phyloP scores from a whole-genome alignment of 305 asterid genomes.

The Rubia peregrina region DNA sequence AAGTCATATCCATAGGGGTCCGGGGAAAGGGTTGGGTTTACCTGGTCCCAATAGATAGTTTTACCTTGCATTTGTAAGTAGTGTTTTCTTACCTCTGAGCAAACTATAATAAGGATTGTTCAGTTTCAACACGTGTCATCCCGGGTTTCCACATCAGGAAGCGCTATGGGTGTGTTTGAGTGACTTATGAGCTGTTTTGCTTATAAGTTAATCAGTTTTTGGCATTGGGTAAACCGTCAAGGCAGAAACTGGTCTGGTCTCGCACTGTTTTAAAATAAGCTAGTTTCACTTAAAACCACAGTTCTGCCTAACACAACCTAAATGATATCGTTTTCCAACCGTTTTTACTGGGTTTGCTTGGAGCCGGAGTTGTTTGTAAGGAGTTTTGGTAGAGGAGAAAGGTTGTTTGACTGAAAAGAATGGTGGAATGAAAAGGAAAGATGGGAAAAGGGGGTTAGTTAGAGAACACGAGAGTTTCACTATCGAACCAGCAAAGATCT shows the following conservation, averaged over 20 bases:
- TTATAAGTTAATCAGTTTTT: no score
- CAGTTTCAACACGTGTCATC: no score
- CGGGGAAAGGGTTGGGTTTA: background rate
- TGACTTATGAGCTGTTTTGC: no score
- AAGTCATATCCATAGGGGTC: background rate
- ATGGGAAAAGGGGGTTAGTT: conserved; percentile 18
- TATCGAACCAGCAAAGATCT: conserved; percentile 28
- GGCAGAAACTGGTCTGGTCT: no score
- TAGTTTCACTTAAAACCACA: background rate
- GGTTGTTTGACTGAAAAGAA: background rate
- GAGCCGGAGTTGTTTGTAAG: background rate
- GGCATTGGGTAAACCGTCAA: no score
- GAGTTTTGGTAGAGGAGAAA: background rate
- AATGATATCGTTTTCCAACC: no score
- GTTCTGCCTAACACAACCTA: background rate
- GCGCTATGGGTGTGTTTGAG: no score
- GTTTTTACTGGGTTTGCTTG: background rate
- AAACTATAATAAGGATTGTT: no score
- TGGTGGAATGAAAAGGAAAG: conserved; percentile 1
- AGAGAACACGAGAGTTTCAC: conserved; percentile 32
- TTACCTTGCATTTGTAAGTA: background rate
- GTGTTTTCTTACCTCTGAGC: no score
- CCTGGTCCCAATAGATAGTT: background rate
- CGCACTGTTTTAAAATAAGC: no score
- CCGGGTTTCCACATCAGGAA: no score